A percentile compares a stretch with the other conserved stretches of the same genome.
Evolutionary conservation across 2,329 filamentous ascomycete genomes (phyloP).

Genomic region (Coniochaeta prunicola): DNA sequence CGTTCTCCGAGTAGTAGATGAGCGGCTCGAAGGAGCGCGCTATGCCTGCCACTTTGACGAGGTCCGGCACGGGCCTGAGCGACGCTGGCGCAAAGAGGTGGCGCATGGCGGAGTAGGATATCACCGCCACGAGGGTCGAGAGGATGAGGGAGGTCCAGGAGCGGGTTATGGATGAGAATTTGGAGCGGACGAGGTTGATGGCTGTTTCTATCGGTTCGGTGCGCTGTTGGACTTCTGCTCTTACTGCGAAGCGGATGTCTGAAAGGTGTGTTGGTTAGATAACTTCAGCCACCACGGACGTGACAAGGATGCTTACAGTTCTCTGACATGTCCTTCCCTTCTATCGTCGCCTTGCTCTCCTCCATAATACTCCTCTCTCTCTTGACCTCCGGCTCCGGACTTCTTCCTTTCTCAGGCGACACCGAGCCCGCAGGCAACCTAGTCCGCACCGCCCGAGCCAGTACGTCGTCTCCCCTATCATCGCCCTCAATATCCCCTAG

Average conservation of each 20-base stretch:
- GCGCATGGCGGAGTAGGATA: conserved; percentile 59
- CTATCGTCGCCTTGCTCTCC: conserved; percentile 20
- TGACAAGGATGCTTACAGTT: conserved; percentile 39
- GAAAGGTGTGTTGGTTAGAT: conserved; percentile 8
- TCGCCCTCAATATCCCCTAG: conserved; percentile 22
- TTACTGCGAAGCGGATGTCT: conserved; percentile 85
- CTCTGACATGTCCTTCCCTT: conserved; percentile 27
- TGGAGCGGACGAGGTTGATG: conserved; percentile 55
- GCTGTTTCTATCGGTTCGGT: conserved; percentile 75
- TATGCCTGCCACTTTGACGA: conserved; percentile 84
- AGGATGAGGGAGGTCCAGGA: conserved; percentile 63
- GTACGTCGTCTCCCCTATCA: conserved; percentile 26
- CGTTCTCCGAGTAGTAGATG: conserved; percentile 90
- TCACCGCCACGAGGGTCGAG: conserved; percentile 52
- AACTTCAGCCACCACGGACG: conserved; percentile 14
- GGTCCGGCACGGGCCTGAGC: conserved; percentile 65
- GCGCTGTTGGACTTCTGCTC: conserved; percentile 81
- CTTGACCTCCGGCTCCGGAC: conserved; percentile 33
- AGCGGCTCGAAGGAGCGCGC: conserved; percentile 89
- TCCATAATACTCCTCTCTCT: conserved; percentile 20
- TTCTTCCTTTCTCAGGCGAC: conserved; percentile 46
- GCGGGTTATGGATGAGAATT: conserved; percentile 53
- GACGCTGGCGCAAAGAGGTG: conserved; percentile 62
- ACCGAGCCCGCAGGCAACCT: conserved; percentile 47
- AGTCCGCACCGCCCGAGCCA: conserved; percentile 46